Conservation (phyloP, 73 alveolate species). For the Diophrys sp. region DNA sequence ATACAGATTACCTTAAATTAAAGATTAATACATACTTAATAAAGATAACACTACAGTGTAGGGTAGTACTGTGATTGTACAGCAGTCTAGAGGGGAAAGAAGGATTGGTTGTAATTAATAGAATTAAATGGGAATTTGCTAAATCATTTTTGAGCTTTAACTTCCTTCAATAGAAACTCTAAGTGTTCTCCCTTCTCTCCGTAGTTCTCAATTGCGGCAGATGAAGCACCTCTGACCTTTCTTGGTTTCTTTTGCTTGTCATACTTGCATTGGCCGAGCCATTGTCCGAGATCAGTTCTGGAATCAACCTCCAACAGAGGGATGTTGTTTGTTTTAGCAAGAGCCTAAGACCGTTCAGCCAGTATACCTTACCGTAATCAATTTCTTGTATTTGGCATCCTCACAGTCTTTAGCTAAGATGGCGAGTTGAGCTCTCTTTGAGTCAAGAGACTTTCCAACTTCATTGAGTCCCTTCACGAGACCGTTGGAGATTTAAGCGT, state of each 20-base stretch:
- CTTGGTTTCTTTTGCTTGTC: too few relatives aligned
- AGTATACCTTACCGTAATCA: slow-evolving; percentile 56
- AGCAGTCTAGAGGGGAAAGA: too few relatives aligned
- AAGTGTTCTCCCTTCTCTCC: slow-evolving; percentile 81
- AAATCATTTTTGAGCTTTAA: slow-evolving; percentile 31
- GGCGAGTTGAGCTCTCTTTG: too few relatives aligned
- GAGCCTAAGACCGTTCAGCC: slow-evolving; percentile 20
- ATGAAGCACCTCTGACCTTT: slow-evolving; percentile 77
- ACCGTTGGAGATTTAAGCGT: too few relatives aligned
- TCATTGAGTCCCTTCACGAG: too few relatives aligned
- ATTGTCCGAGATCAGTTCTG: slow-evolving; percentile 74
- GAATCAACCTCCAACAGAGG: slow-evolving; percentile 60
- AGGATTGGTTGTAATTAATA: neutral
- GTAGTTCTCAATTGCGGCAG: slow-evolving; percentile 80
- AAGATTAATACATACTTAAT: too few relatives aligned
- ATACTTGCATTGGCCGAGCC: slow-evolving; percentile 87
- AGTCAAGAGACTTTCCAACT: too few relatives aligned
- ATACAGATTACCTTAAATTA: too few relatives aligned
- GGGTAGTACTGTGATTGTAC: too few relatives aligned
- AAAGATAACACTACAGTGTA: too few relatives aligned
- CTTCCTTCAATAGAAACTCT: slow-evolving; percentile 58
- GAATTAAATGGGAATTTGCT: neutral
- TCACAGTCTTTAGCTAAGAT: slow-evolving; percentile 78
- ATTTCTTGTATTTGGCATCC: slow-evolving; percentile 74
- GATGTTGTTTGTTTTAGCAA: too few relatives aligned